Evolutionary conservation across 768 basidiomycete genomes (phyloP), one percentile per base, ranked within the genome.

Genomic region (Lactifluus echinatus): DNA sequence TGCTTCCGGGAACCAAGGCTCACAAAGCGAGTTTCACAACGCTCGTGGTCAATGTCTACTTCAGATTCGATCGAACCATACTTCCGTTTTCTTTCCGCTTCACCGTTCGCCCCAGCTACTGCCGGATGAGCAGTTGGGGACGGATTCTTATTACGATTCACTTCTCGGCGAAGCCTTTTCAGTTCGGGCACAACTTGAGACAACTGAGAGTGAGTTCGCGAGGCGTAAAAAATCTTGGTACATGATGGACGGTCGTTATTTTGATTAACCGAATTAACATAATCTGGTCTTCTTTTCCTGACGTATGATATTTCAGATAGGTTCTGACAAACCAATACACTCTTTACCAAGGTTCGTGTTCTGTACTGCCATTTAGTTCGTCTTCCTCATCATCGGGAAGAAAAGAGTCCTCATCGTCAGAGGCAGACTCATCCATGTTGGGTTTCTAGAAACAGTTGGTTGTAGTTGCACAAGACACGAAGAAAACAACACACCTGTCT

Each of bases 131-230:
- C 8, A 19, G 34, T 26, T n/a, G 31, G 12, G n/a, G 48, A 44
- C 23, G 7, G 12, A 8, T 4, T 36, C 34, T 19, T 10, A 50
- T 45, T 43, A 21, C 29, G 42, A 43, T 26, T 39, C 10, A 39
- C 17, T 36, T 60, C 59, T 67, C 93, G 68, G 60, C 76, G 76
- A n/a, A 95, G 79, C 64, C 82, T 87, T 39, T 74, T 77, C 10
- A 97, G 75, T 66, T 99, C 96, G 3, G 87, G 85, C 17, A 93
- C 76, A 3, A 98, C 78, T 68, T 99, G 95, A 2, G 93, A 78
- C 3, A 99, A 80, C 66, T 99, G 95, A 1, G 94, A 94, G 71
- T 99, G 95, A 0, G 95, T 99, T 31, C 95, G 78, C 0, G 96
- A 98, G 0, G 94, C 89, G 66, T 94, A 96, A 69, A 83, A 96